Base-by-base conservation (phyloP, 2,329 filamentous ascomycete species). In the Phaeosphaeria sp. region DNA sequence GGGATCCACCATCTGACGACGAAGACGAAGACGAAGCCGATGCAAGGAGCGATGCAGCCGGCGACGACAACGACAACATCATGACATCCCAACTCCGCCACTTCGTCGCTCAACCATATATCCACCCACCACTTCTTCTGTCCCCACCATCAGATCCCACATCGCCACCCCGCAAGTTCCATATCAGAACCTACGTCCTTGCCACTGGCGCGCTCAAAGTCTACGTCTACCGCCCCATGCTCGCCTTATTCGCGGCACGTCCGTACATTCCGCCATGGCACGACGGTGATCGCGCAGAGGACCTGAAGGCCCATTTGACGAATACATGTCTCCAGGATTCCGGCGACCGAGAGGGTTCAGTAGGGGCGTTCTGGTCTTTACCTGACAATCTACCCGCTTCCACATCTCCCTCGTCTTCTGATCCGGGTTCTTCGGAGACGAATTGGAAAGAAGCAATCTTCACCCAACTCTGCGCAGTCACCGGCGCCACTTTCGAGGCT, bases 81-180 rank as follows among this genome's bases (percentile, higher is more conserved):
- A 90, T 92, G 55, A 92, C 94, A 2, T 95, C 91, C 0, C 93
- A 97, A 73, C 88, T 99, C 50, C 90, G 95, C 58, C 94, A 99
- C 80, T 99, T 99, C 80, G 88, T 98, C 70, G 93, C 90, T 5
- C 95, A 99, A 77, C 92, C 92, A 0, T 99, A 99, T 78, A 94
- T 99, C 69, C 87, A 96, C 75, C 91, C 90, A 1, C 93, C 94
- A 0, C 85, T 98, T 3, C 84, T 97, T 13, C 80, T 94, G 2
- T 84, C 82, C 25, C 80, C 68, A 1, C 65, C 66, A 1, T 64
- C 36, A 17, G 41, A 52, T 2, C 43, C 36, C 17, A 43, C 49
- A 2, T 11, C 46, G n/a, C 42, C 22, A 27, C 82, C 84, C 59
- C 87, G 90, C 63, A 99, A 99, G 78, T 99, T 98, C 80, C 95